A percentile compares a stretch with the other conserved stretches of the same genome.
These are phyloP conservation scores for Gentiana macrophylla DNA, from an alignment of 257 asterid species.

Conservation along the genomic window DNA sequence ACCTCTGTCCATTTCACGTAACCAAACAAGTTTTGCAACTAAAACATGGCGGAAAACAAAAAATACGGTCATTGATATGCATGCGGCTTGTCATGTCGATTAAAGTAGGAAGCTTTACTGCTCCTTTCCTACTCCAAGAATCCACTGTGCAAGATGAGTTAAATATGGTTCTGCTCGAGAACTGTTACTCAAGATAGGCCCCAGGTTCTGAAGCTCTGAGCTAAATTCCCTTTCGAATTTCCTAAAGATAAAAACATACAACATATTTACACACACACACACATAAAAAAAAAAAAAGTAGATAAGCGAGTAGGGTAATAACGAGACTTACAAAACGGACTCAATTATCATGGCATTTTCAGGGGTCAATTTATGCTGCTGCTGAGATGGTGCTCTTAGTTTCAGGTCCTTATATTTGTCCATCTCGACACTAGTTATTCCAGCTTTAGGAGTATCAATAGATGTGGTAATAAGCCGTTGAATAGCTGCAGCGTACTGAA, in stretches of 20 bases:
- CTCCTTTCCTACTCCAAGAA: conserved; percentile 87
- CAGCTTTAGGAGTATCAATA: conserved; percentile 31
- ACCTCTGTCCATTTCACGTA: too few species aligned
- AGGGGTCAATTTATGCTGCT: conserved; percentile 30
- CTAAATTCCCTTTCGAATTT: conserved; percentile 78
- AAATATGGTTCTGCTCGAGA: conserved; percentile 85
- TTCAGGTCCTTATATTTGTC: conserved; percentile 54
- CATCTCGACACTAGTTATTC: conserved; percentile 15
- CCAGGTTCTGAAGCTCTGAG: conserved; percentile 66
- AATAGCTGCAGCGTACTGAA: conserved; percentile 87
- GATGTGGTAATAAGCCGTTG: conserved; percentile 72
- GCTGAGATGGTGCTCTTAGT: conserved; percentile 54
- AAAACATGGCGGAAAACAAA: too few species aligned
- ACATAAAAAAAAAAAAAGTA: conserved; percentile 1
- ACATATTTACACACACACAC: background rate
- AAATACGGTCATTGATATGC: background rate
- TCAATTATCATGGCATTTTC: conserved; percentile 53
- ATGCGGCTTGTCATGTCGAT: background rate
- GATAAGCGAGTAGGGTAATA: background rate
- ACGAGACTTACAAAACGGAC: conserved; percentile 58
- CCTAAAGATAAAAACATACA: conserved; percentile 29
- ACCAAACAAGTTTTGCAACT: too few species aligned
- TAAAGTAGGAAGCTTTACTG: conserved; percentile 17
- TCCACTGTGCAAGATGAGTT: conserved; percentile 97
- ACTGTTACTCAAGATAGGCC: conserved; percentile 85